Evolutionary conservation across 2,329 filamentous ascomycete genomes (phyloP).

Genomic region (Talaromyces funiculosus): DNA sequence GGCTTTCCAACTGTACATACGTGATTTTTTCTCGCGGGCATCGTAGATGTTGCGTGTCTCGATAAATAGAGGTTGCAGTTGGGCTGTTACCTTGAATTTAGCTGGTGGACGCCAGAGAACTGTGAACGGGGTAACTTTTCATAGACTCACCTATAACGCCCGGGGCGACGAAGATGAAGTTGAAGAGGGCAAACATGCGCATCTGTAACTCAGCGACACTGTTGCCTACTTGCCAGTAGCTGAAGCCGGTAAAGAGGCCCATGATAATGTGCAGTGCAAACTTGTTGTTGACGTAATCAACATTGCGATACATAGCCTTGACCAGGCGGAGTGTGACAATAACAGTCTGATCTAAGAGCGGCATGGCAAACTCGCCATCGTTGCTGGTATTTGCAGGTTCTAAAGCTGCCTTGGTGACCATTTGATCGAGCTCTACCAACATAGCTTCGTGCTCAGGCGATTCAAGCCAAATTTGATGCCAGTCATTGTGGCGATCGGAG

Average conservation of each 20-base stretch:
- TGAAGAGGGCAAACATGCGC: slow-evolving; percentile 64
- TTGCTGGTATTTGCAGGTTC: slow-evolving; percentile 38
- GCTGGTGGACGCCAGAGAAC: too few relatives aligned
- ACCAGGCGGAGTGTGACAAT: slow-evolving; percentile 64
- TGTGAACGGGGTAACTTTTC: too few relatives aligned
- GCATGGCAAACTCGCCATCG: slow-evolving; percentile 58
- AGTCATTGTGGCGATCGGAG: slow-evolving; percentile 54
- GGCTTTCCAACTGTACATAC: slow-evolving; percentile 66
- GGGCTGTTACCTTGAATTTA: too few relatives aligned
- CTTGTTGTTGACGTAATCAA: slow-evolving; percentile 62
- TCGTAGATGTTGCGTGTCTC: slow-evolving; percentile 65
- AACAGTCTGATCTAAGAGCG: slow-evolving; percentile 56
- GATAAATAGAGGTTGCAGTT: slow-evolving; percentile 62
- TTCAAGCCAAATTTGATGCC: slow-evolving; percentile 65
- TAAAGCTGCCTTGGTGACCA: slow-evolving; percentile 46
- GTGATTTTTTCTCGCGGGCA: slow-evolving; percentile 58
- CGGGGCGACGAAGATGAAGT: slow-evolving; percentile 53
- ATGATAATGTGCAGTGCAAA: slow-evolving; percentile 50
- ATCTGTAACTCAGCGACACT: slow-evolving; percentile 65
- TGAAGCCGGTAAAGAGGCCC: slow-evolving; percentile 45
- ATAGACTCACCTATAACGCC: too few relatives aligned
- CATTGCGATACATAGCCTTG: slow-evolving; percentile 59
- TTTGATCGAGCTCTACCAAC: slow-evolving; percentile 59
- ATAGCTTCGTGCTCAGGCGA: slow-evolving; percentile 56
- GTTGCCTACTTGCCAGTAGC: slow-evolving; percentile 67